A percentile compares a stretch with the other conserved stretches of the same genome.
phyloP scores from a whole-genome alignment of 179 eudicot genomes.

The Beta lomatogona region DNA sequence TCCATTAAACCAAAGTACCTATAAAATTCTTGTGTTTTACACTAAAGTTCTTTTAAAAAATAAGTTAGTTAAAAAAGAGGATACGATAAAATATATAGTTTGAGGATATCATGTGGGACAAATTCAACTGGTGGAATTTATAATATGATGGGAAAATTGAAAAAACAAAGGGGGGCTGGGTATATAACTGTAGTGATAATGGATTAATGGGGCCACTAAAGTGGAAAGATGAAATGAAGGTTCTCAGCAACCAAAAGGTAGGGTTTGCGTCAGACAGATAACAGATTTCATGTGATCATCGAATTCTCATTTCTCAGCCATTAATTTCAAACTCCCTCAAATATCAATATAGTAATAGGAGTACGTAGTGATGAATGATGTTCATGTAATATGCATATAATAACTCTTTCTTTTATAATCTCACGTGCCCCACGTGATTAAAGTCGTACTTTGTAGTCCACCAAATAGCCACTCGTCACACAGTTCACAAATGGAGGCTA shows the following conservation, averaged over 20 bases:
- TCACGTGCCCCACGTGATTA: conserved; percentile 12
- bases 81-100: too few relatives aligned
- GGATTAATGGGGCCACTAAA: too few relatives aligned
- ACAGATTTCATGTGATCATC: conserved; percentile 12
- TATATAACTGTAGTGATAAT: neutral
- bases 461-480: neutral
- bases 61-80: too few relatives aligned
- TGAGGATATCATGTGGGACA: too few relatives aligned
- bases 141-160: too few relatives aligned
- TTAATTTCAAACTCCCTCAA: neutral
- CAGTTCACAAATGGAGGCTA: too few relatives aligned
- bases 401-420: neutral
- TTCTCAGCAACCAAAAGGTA: neutral
- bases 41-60: too few relatives aligned
- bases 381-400: neutral
- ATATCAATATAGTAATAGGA: neutral
- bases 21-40: too few relatives aligned
- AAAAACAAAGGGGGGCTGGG: too few relatives aligned
- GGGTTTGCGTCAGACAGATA: conserved; percentile 10
- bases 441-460: neutral
- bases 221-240: neutral
- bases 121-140: too few relatives aligned
- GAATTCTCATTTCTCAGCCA: neutral
- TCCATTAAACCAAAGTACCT: too few relatives aligned
- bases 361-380: too few relatives aligned